Conservation (phyloP, 2,329 filamentous ascomycete species). For the Trichoderma koningiopsis region DNA sequence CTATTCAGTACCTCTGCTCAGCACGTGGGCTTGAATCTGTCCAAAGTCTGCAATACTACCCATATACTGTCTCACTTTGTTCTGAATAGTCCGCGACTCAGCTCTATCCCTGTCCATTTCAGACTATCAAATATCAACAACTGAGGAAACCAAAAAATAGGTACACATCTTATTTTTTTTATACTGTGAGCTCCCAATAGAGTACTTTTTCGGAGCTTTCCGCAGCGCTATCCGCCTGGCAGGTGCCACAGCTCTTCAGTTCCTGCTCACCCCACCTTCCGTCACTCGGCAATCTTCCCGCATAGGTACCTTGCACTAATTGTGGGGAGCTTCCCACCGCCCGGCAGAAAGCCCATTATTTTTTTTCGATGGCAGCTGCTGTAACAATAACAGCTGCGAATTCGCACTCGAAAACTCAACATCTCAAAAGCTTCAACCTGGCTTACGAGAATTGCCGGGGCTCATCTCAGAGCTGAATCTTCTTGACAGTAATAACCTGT, state of each 20-base stretch:
- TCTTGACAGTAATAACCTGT: background rate
- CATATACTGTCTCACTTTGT: background rate
- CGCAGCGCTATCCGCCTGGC: constrained; percentile 1
- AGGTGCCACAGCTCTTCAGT: constrained; percentile 15
- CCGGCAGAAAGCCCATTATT: constrained; percentile 13
- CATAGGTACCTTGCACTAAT: background rate
- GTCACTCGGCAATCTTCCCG: constrained; percentile 15
- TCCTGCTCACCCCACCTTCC: constrained; percentile 10
- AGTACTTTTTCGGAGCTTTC: background rate
- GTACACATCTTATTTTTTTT: background rate
- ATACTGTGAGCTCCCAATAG: background rate
- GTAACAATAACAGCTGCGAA: background rate
- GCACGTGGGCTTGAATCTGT: background rate
- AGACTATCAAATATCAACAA: background rate
- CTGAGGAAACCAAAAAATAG: background rate
- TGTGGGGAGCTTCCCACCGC: constrained; percentile 8
- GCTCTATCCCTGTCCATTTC: background rate
- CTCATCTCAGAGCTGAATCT: background rate
- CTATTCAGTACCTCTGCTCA: background rate
- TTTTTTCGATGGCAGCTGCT: constrained; percentile 5
- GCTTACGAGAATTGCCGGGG: background rate
- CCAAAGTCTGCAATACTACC: background rate
- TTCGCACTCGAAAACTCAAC: background rate
- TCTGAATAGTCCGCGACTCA: background rate
- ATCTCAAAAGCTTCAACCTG: background rate